A percentile compares a stretch with the other conserved stretches of the same genome.
These are phyloP conservation scores for Pythium vanterpoolii DNA, from an alignment of 352 stramenopile species.

Conservation along the genomic window DNA sequence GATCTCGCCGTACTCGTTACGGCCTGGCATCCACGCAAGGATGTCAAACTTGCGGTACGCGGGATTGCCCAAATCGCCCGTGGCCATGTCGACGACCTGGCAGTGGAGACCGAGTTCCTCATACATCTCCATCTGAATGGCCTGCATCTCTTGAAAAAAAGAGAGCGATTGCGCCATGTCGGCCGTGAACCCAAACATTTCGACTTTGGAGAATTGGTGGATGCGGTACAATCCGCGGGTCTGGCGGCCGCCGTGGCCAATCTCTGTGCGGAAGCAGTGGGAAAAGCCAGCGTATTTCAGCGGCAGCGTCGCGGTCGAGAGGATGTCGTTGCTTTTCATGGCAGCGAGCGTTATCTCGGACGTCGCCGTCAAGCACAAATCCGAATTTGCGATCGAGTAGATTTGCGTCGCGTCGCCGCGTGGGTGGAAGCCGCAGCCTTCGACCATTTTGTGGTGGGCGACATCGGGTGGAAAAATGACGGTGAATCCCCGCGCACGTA, in stretches of 20 bases:
- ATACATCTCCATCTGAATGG: constrained; percentile 76
- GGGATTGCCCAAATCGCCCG: constrained; percentile 70
- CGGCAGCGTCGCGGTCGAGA: constrained; percentile 51
- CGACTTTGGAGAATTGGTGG: constrained; percentile 90
- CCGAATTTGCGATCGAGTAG: constrained; percentile 81
- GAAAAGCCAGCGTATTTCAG: constrained; percentile 79
- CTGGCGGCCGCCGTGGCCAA: constrained; percentile 68
- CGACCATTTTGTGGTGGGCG: constrained; percentile 77
- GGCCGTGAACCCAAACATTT: constrained; percentile 86
- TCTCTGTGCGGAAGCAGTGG: constrained; percentile 88
- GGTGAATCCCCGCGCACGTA: constrained; percentile 68
- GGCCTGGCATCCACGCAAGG: constrained; percentile 84
- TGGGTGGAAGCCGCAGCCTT: constrained; percentile 84
- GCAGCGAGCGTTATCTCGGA: constrained; percentile 85
- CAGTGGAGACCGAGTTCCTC: constrained; percentile 74
- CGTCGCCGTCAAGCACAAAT: constrained; percentile 82
- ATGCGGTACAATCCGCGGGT: constrained; percentile 85
- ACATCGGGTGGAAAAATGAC: constrained; percentile 80
- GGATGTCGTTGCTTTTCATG: constrained; percentile 73
- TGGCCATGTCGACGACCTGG: constrained; percentile 84
- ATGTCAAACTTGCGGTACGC: constrained; percentile 88
- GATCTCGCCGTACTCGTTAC: constrained; percentile 75
- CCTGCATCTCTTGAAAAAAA: constrained; percentile 81
- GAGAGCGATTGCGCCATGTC: constrained; percentile 57
- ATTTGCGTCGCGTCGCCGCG: constrained; percentile 85